Percentiles rank a stretch among this genome's conserved stretches.
Conservation (phyloP, 176 grass and related monocot species). For the Neostapfia colusana region DNA sequence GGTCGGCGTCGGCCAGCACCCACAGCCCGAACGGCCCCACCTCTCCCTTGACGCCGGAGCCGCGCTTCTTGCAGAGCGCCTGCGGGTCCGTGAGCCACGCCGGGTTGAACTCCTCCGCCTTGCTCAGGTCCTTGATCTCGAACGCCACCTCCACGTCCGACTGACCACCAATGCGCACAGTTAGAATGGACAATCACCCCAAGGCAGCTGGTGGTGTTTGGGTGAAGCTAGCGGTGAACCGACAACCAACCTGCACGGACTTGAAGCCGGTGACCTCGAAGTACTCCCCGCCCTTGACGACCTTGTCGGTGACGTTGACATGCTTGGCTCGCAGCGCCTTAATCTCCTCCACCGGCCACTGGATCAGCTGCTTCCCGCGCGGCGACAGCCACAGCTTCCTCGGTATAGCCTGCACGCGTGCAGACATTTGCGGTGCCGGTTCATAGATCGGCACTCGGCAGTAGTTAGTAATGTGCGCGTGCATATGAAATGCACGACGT, state of each 20-base stretch:
- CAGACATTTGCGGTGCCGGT: background rate
- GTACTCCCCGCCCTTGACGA: conserved; percentile 28
- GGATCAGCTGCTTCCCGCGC: conserved; percentile 62
- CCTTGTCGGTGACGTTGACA: conserved; percentile 36
- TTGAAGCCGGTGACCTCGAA: conserved; percentile 58
- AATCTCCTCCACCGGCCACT: conserved; percentile 76
- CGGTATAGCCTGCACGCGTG: conserved; percentile 34
- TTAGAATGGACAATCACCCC: too few relatives aligned
- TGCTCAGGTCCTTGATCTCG: conserved; percentile 51
- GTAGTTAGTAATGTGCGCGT: too few relatives aligned
- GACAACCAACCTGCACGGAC: conserved; percentile 23
- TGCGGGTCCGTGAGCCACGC: conserved; percentile 57
- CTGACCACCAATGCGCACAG: background rate
- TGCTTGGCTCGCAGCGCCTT: conserved; percentile 49
- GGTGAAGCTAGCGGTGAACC: too few relatives aligned
- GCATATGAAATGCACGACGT: background rate
- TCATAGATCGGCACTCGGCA: background rate
- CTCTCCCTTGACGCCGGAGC: conserved; percentile 42
- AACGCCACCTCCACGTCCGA: conserved; percentile 76
- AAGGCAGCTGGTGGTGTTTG: too few relatives aligned
- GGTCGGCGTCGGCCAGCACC: conserved; percentile 52
- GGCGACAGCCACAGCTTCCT: conserved; percentile 62
- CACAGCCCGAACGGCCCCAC: conserved; percentile 86
- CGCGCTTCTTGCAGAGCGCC: conserved; percentile 44
- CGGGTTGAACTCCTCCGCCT: conserved; percentile 66